Percentiles rank a stretch among this genome's conserved stretches.
Conservation (phyloP, 768 basidiomycete species). For the Trametes elegans region DNA sequence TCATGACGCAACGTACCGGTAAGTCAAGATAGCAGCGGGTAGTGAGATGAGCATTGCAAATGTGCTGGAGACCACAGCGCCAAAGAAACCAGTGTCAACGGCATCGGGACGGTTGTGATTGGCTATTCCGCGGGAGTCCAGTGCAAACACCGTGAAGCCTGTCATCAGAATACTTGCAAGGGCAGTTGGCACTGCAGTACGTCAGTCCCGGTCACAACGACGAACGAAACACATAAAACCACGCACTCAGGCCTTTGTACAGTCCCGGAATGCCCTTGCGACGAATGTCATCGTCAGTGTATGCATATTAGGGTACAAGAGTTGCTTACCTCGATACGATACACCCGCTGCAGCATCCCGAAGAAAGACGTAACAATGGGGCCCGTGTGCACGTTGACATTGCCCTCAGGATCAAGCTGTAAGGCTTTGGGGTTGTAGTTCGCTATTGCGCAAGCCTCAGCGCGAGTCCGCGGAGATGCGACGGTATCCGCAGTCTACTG, state of each 20-base stretch:
- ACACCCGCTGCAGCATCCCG: slow-evolving; percentile 69
- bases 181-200: slow-evolving; percentile 45
- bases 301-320: neutral
- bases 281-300: neutral
- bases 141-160: slow-evolving; percentile 52
- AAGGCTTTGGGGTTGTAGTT: slow-evolving; percentile 87
- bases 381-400: slow-evolving; percentile 66
- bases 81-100: slow-evolving; percentile 56
- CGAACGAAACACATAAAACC: too few relatives aligned
- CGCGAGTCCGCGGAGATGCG: neutral
- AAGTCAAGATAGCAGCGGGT: slow-evolving; percentile 73
- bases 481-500: neutral
- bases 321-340: slow-evolving; percentile 61
- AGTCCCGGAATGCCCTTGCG: slow-evolving; percentile 65
- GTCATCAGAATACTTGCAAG: slow-evolving; percentile 54
- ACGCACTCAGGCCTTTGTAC: slow-evolving; percentile 75
- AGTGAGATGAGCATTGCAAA: slow-evolving; percentile 63
- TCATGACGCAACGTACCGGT: slow-evolving; percentile 48
- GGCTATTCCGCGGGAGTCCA: slow-evolving; percentile 56
- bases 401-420: slow-evolving; percentile 74
- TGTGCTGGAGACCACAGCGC: slow-evolving; percentile 62
- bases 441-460: slow-evolving; percentile 4
- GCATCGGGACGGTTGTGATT: slow-evolving; percentile 61
- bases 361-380: slow-evolving; percentile 78
- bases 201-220: slow-evolving; percentile 25